Base-by-base conservation (phyloP, 306 rosid species). In the Canavalia gladiata region DNA sequence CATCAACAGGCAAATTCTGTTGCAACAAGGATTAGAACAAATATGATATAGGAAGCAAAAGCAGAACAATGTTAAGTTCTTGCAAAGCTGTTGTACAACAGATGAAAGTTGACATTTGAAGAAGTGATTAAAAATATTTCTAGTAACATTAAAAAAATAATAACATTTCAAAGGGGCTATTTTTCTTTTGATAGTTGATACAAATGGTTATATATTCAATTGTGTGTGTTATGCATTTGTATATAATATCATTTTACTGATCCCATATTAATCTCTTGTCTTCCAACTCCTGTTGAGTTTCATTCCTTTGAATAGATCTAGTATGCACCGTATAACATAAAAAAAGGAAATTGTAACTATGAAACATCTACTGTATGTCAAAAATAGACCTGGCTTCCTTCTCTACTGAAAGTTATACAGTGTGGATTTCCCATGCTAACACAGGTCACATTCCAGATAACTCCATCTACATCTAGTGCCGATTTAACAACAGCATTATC, bases 391-490 rank as follows among this genome's bases (percentile, higher is more conserved):
- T 88, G 90, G 52, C 46, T 86, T 78, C 59, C 93, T 60, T 87
- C 86, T 57, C 86, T 82, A 29, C 98, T 87, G 85, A 90, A 91
- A 10, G 95, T 87, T 52, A 95, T 62, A 46, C 99, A 93, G 57
- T 95, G 99, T 54, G 99, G 99, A 86, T 95, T 95, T 85, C 99
- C 99, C 98, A 93, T 91, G 77, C 99, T 88, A 78, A 95, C 99
- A 88, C 99, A 95, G 50, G 98, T 93, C 31, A 93, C 98, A 39
- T 85, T 86, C 99, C 99, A 95, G 75, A 85, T 86, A 59, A 79
- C 88, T 79, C 98, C 99, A 84, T 91, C 93, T 28, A 93, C 96
- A 64, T 82, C 68, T 50, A 95, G 82, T 71, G 79, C 92, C 2
- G 96, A 75, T 87, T 91, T 89, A 63, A 95, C 92, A 52, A 87